phyloP scores from a whole-genome alignment of 768 basidiomycete genomes.

The Trametes cinnabarina region DNA sequence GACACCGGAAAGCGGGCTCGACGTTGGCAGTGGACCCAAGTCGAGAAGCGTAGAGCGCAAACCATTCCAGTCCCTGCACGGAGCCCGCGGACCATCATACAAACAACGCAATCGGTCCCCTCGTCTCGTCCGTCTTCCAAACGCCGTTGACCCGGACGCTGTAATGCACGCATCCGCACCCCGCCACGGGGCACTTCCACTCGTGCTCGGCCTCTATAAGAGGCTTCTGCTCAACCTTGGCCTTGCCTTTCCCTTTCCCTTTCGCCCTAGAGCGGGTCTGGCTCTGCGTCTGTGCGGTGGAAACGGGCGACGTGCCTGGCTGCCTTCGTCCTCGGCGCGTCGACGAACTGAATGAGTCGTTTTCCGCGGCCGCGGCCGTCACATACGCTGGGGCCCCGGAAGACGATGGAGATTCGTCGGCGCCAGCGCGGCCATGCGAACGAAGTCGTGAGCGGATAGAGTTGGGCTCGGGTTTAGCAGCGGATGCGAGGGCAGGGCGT shows the following conservation, averaged over 20 bases:
- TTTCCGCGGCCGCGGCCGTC: slow-evolving; percentile 9
- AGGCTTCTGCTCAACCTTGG: slow-evolving; percentile 19
- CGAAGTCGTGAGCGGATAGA: slow-evolving; percentile 61
- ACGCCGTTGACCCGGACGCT: slow-evolving; percentile 57
- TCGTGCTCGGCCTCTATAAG: slow-evolving; percentile 48
- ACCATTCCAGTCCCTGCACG: not conserved
- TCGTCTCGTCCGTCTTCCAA: slow-evolving; percentile 58
- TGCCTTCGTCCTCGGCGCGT: not conserved
- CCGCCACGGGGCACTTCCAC: slow-evolving; percentile 65
- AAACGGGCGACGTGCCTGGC: no score
- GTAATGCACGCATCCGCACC: slow-evolving; percentile 52
- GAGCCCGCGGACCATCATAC: slow-evolving; percentile 30
- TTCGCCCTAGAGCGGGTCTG: slow-evolving; percentile 2
- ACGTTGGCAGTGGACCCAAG: no score
- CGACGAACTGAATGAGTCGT: no score
- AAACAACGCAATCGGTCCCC: slow-evolving; percentile 39
- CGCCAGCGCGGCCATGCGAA: slow-evolving; percentile 35
- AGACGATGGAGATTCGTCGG: slow-evolving; percentile 11
- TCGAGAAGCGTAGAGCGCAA: no score
- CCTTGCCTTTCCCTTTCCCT: slow-evolving; percentile 36
- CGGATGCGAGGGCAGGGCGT: not conserved
- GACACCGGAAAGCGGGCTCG: not conserved
- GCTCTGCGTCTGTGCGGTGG: not conserved
- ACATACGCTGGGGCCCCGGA: not conserved
- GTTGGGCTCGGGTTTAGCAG: slow-evolving; percentile 25